Evolutionary conservation across 1,284 basidiomycete species (phyloP), one percentile per base, ranked within the genome.

Genomic region (Ceratobasidium sp.): DNA sequence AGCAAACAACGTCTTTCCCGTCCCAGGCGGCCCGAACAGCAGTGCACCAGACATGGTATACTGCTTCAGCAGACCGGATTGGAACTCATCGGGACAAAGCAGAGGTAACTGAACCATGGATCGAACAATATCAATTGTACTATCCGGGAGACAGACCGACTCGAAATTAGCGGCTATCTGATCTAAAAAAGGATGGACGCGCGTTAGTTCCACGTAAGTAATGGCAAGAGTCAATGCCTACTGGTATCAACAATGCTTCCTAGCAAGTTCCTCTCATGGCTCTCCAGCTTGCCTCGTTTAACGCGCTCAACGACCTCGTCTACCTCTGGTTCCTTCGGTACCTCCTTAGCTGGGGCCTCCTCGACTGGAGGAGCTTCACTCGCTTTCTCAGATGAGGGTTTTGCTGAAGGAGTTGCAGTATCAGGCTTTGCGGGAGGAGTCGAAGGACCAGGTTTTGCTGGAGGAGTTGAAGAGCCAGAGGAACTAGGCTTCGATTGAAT

Each of bases 81-180:
- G 91, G 87, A 98, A 99, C 2, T 97, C 95, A 67, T 92, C 89
- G 3, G 97, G 97, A 83, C 97, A 93, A 42, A 99, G 89, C 55
- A 99, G 87, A 0, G 97, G 97, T 33, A 99, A 86, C 1, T 95
- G 97, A 26, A 98, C 95, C 82, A 98, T 93, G 0, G 95, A 96
- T 80, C 95, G 90, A 58, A 97, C 91, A 13, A 94, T 92, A 84
- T 97, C 95, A 72, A 97, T 93, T 0, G 95, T 97, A 83, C 93
- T 92, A 23, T 90, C 85, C 15, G 95, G 95, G 49, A 97, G 89
- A 84, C 96, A 95, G 23, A 97, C 95, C 81, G 96, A 93, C 71
- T 88, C 87, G 85, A 97, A 97, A 0, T 92, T 91, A 7, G 95
- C 95, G 18, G 92, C 89, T 86, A 95, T 91, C 0, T 92, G 88